Conservation (phyloP, 768 basidiomycete species). For the Suillus alpinus region DNA sequence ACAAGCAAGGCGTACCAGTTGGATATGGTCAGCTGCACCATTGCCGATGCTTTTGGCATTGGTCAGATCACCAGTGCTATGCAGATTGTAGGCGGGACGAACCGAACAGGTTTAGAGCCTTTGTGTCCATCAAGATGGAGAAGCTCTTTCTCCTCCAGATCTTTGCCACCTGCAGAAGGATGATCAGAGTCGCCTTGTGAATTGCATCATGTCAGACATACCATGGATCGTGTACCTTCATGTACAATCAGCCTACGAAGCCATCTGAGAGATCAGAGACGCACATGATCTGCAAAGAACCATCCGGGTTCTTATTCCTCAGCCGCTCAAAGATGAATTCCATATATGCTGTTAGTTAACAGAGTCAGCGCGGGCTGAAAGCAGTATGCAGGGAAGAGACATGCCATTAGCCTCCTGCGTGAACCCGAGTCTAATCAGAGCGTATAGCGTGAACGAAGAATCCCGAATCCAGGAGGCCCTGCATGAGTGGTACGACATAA, state of each 20-base stretch:
- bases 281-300: slow-evolving; percentile 90
- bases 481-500: neutral
- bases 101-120: slow-evolving; percentile 78
- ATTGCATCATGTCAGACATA: slow-evolving; percentile 19
- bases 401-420: slow-evolving; percentile 89
- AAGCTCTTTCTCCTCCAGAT: slow-evolving; percentile 82
- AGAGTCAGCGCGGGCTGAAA: neutral
- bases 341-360: slow-evolving; percentile 61
- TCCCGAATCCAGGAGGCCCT: slow-evolving; percentile 94
- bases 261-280: neutral
- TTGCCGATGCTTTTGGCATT: slow-evolving; percentile 70
- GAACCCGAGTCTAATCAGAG: slow-evolving; percentile 89
- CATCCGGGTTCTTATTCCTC: slow-evolving; percentile 82
- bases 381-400: slow-evolving; percentile 11
- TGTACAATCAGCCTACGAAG: neutral
- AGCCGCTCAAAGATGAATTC: slow-evolving; percentile 88
- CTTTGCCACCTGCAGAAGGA: slow-evolving; percentile 54
- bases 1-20: slow-evolving; percentile 51
- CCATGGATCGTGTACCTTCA: slow-evolving; percentile 85
- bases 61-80: slow-evolving; percentile 4
- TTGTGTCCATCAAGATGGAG: slow-evolving; percentile 87
- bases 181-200: neutral
- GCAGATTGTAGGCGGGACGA: slow-evolving; percentile 6
- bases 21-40: slow-evolving; percentile 91
- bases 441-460: slow-evolving; percentile 93